These are phyloP conservation scores for Yamadazyma nakazawae DNA, from an alignment of 805 yeast species.

Conservation along the genomic window DNA sequence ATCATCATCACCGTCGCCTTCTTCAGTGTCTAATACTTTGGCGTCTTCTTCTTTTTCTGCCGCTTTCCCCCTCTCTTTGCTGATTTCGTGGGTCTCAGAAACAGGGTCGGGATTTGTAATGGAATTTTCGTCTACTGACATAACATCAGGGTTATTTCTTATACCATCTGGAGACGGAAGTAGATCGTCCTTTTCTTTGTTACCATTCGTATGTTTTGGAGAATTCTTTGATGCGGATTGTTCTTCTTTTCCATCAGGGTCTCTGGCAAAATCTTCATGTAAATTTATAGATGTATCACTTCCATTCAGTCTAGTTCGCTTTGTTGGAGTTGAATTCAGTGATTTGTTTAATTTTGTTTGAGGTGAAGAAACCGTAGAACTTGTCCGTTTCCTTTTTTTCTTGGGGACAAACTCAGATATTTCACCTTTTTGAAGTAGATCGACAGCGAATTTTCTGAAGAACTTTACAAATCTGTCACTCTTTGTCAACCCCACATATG, in stretches of 20 bases:
- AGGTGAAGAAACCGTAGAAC: slow-evolving; percentile 11
- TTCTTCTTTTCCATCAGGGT: not conserved
- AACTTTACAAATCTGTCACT: slow-evolving; percentile 38
- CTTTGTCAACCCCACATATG: slow-evolving; percentile 39
- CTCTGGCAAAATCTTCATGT: not conserved
- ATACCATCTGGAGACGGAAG: not conserved
- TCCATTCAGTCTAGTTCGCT: not conserved
- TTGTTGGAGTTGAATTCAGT: slow-evolving; percentile 6
- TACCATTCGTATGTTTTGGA: not conserved
- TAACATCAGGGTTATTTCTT: not conserved
- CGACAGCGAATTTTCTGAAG: slow-evolving; percentile 32
- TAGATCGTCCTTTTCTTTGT: not conserved
- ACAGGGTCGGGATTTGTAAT: not conserved
- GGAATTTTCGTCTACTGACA: slow-evolving; percentile 1
- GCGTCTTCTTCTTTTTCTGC: too few relatives aligned
- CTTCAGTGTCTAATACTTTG: not conserved
- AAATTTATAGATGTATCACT: not conserved
- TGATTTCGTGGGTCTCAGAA: not conserved
- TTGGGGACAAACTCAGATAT: slow-evolving; percentile 26
- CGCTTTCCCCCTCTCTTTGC: too few relatives aligned
- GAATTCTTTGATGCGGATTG: not conserved
- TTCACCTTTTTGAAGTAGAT: slow-evolving; percentile 32
- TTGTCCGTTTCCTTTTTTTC: slow-evolving; percentile 8
- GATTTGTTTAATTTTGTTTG: slow-evolving; percentile 14
- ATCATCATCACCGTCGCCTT: not conserved